Conservation (phyloP, 1,284 basidiomycete genomes). For the Ceratobasidium sp. region DNA sequence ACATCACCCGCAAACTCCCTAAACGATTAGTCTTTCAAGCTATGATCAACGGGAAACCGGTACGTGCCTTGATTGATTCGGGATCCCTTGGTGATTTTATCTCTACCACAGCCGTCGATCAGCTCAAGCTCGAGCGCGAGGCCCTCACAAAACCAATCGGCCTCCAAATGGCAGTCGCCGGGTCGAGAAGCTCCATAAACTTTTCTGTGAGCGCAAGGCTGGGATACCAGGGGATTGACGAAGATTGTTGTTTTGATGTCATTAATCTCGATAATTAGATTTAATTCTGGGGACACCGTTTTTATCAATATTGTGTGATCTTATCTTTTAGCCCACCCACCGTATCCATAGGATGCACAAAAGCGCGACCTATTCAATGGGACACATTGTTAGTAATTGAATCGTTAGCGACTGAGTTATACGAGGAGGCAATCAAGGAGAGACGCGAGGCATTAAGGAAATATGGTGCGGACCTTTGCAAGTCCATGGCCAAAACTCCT, state of each 20-base stretch:
- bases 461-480: too few species aligned
- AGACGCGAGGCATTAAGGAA: too few species aligned
- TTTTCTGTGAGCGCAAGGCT: conserved; percentile 4
- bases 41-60: too few species aligned
- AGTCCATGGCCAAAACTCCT: too few species aligned
- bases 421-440: too few species aligned
- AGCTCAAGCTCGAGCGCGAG: conserved; percentile 54
- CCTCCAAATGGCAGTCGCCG: conserved; percentile 32
- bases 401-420: too few species aligned
- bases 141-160: conserved; percentile 28
- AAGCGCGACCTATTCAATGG: conserved; percentile 51
- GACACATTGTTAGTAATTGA: conserved; percentile 46
- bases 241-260: conserved; percentile 27
- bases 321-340: conserved; percentile 50
- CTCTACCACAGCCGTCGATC: conserved; percentile 57
- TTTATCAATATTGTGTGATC: conserved; percentile 53
- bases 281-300: conserved; percentile 57
- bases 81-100: conserved; percentile 60
- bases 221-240: conserved; percentile 19
- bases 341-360: conserved; percentile 50
- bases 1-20: not conserved
- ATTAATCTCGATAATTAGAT: conserved; percentile 54
- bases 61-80: conserved; percentile 56
- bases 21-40: too few species aligned
- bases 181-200: conserved; percentile 29